These are phyloP conservation scores for Colletotrichum falcatum DNA, from an alignment of 2,329 filamentous ascomycete species.

Conservation along the genomic window DNA sequence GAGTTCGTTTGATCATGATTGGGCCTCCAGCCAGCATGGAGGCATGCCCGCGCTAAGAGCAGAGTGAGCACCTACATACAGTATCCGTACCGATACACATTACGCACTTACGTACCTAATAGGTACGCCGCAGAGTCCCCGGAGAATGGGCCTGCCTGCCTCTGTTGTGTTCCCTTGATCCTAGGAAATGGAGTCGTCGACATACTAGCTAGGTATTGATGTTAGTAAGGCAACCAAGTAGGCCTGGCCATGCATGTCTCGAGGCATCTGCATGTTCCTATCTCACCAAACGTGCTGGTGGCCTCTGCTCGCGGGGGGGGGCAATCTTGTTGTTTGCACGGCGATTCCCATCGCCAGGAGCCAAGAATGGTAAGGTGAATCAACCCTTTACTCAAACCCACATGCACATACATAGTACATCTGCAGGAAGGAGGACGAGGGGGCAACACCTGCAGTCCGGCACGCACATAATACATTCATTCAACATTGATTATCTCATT, in stretches of 20 bases:
- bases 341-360: background rate
- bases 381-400: background rate
- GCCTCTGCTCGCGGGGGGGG: too few species aligned
- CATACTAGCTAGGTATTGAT: too few species aligned
- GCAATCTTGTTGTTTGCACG: background rate
- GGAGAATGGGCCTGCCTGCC: background rate
- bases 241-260: background rate
- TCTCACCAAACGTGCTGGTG: slow-evolving; percentile 8
- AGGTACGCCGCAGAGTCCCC: too few species aligned
- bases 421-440: slow-evolving; percentile 2
- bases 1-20: slow-evolving; percentile 28
- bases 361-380: background rate
- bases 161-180: slow-evolving; percentile 4
- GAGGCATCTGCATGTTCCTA: slow-evolving; percentile 13
- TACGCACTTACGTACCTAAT: too few species aligned
- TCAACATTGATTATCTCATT: slow-evolving; percentile 22
- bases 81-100: too few species aligned
- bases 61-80: too few species aligned
- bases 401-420: background rate
- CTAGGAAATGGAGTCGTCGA: slow-evolving; percentile 6
- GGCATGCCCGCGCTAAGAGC: background rate
- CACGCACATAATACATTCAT: slow-evolving; percentile 28
- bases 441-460: slow-evolving; percentile 7
- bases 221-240: slow-evolving; percentile 11
- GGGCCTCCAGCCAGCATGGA: background rate